Evolutionary conservation across 345 rosid genomes (phyloP).

Genomic region (Dovyalis caffra): DNA sequence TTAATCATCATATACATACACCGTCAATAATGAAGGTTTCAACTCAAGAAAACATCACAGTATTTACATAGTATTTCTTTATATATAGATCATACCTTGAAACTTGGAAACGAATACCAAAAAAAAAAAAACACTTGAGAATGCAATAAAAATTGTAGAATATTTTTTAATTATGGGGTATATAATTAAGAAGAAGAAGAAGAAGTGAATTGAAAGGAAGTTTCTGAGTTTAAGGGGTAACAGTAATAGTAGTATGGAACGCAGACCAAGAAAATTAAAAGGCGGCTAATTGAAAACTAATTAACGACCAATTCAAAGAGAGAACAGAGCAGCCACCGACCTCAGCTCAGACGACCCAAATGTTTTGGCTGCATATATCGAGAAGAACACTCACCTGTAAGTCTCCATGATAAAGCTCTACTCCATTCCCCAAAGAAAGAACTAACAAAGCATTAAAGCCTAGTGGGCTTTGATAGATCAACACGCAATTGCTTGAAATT

Average conservation of each 20-base stretch:
- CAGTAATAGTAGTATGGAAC: conserved; percentile 1
- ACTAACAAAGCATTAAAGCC: background rate
- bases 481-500: conserved; percentile 10
- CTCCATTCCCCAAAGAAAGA: background rate
- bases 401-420: background rate
- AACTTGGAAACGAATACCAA: background rate
- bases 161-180: background rate
- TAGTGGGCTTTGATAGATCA: background rate
- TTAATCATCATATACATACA: background rate
- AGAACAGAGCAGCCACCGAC: background rate
- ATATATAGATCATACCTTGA: background rate
- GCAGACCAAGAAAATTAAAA: conserved; percentile 8
- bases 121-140: background rate
- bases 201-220: background rate
- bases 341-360: background rate
- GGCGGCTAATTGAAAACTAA: background rate
- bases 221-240: background rate
- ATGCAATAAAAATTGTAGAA: background rate
- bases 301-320: conserved; percentile 22
- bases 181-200: background rate
- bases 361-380: background rate
- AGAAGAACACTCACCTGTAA: background rate
- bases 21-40: background rate
- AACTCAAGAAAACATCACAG: background rate
- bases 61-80: too few species aligned